These are phyloP conservation scores for Pythium scleroteichum DNA, from an alignment of 352 stramenopile genomes.

Conservation along the genomic window DNA sequence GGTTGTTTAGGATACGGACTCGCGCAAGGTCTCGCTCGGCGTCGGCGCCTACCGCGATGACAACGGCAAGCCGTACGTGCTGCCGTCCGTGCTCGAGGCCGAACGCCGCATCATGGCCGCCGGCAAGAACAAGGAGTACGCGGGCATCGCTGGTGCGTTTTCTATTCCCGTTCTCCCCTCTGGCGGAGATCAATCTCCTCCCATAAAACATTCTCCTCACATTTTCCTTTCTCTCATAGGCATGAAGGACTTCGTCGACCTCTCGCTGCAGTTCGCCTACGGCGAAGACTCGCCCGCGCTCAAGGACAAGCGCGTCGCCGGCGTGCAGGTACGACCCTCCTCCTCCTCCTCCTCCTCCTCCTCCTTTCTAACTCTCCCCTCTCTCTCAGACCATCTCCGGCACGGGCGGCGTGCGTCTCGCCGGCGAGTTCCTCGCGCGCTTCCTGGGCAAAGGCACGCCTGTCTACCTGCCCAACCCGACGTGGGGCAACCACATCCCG, in stretches of 20 bases:
- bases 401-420: constrained; percentile 96
- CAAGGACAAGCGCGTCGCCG: constrained; percentile 91
- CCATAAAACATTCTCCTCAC: constrained; percentile 20
- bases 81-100: constrained; percentile 96
- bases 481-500: constrained; percentile 99
- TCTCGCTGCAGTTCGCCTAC: constrained; percentile 96
- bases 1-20: constrained; percentile 84
- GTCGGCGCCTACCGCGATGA: constrained; percentile 99
- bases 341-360: neutral
- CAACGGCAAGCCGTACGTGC: constrained; percentile 93
- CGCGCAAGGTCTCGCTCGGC: constrained; percentile 96
- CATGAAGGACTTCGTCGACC: constrained; percentile 95
- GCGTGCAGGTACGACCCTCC: constrained; percentile 76
- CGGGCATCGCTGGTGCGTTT: constrained; percentile 87
- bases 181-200: constrained; percentile 24
- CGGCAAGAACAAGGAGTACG: constrained; percentile 98
- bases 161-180: neutral
- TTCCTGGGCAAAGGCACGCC: constrained; percentile 85
- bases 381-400: constrained; percentile 94
- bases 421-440: constrained; percentile 94
- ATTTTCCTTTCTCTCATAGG: constrained; percentile 34
- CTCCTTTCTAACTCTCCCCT: constrained; percentile 5
- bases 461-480: constrained; percentile 99
- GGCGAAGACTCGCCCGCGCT: constrained; percentile 93
- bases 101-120: constrained; percentile 94